Evolutionary conservation across 2,329 filamentous ascomycete genomes (phyloP).

Genomic region (Diaporthe helianthi): DNA sequence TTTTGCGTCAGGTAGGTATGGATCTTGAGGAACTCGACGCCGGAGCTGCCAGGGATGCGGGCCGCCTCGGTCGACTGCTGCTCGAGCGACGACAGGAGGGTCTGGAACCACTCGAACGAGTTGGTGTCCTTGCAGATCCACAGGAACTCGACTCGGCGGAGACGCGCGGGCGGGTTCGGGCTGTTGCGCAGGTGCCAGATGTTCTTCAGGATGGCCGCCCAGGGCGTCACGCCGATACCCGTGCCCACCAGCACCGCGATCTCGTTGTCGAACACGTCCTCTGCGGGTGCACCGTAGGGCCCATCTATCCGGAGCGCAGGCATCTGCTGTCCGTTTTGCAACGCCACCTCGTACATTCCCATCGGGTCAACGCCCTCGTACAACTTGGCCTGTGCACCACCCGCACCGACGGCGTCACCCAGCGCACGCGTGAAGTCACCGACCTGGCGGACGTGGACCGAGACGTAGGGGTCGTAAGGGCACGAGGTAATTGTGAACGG

Average conservation of each 20-base stretch:
- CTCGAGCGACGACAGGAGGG: constrained; percentile 88
- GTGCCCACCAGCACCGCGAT: constrained; percentile 86
- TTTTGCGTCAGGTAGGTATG: constrained; percentile 97
- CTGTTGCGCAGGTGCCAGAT: constrained; percentile 95
- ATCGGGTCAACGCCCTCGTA: constrained; percentile 90
- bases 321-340: constrained; percentile 93
- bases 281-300: constrained; percentile 93
- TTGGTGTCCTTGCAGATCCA: constrained; percentile 97
- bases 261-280: constrained; percentile 96
- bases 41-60: constrained; percentile 70
- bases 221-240: constrained; percentile 86
- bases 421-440: constrained; percentile 95
- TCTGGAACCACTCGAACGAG: constrained; percentile 99
- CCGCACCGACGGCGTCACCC: constrained; percentile 94
- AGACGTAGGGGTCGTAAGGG: constrained; percentile 93
- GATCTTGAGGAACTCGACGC: constrained; percentile 90
- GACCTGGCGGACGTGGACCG: constrained; percentile 93
- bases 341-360: constrained; percentile 97
- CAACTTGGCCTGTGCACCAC: constrained; percentile 83
- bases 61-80: constrained; percentile 78
- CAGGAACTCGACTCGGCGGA: constrained; percentile 96
- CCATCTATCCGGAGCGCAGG: constrained; percentile 89
- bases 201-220: constrained; percentile 91
- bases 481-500: constrained; percentile 99
- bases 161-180: constrained; percentile 86